A percentile compares a stretch with the other conserved stretches of the same genome.
Evolutionary conservation across 129 eudicot species (phyloP).

Genomic region (carrot (Daucus carota)): DH1_v3.0 NC_030381.2:27968501-27969000

Average conservation of each 20-base stretch:
- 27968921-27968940: constrained; percentile 62
- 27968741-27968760: constrained; percentile 62
- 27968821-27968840: constrained; percentile 76
- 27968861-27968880: constrained; percentile 54
- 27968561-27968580: constrained; percentile 75
- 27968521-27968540: constrained; percentile 35
- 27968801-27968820: constrained; percentile 50
- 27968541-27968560: constrained; percentile 66
- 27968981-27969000: not conserved
- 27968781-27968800: constrained; percentile 48
- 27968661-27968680: constrained; percentile 36
- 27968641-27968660: constrained; percentile 61
- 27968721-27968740: constrained; percentile 89
- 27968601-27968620: constrained; percentile 87
- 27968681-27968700: constrained; percentile 61
- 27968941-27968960: constrained; percentile 60
- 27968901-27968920: constrained; percentile 96
- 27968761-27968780: constrained; percentile 52
- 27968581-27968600: constrained; percentile 74
- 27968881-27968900: constrained; percentile 77
- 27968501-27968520: constrained; percentile 47
- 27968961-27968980: constrained; percentile 18
- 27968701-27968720: constrained; percentile 90
- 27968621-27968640: constrained; percentile 84
- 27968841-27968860: constrained; percentile 62